Evolutionary conservation across 805 yeast genomes (phyloP).

Genomic region (Nakazawaea wyomingensis): DNA sequence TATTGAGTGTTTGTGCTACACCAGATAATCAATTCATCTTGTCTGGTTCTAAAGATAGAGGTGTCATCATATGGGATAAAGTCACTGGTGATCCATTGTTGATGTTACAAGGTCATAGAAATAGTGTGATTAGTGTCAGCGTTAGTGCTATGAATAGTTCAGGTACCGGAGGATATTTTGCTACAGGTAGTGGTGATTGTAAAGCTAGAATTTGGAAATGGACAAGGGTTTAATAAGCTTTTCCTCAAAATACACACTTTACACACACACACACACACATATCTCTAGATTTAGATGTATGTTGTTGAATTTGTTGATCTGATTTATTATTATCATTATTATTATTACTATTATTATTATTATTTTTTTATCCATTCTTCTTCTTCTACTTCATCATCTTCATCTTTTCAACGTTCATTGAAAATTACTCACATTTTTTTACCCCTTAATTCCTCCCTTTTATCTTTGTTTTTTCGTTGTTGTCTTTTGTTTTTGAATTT

Average conservation of each 20-base stretch:
- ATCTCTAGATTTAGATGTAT: too few species aligned
- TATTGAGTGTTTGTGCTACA: conserved; percentile 87
- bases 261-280: too few species aligned
- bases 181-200: conserved; percentile 97
- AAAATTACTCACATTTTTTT: too few species aligned
- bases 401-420: too few species aligned
- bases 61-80: conserved; percentile 96
- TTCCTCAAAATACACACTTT: too few species aligned
- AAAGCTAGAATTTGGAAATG: conserved; percentile 96
- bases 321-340: too few species aligned
- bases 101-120: conserved; percentile 95
- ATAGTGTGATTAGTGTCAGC: conserved; percentile 91
- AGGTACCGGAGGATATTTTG: conserved; percentile 72
- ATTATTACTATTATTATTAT: too few species aligned
- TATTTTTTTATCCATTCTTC: too few species aligned
- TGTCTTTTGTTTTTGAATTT: too few species aligned
- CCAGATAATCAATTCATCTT: conserved; percentile 88
- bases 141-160: conserved; percentile 71
- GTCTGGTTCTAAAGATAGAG: conserved; percentile 95
- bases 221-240: conserved; percentile 20
- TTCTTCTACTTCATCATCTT: too few species aligned
- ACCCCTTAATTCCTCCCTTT: too few species aligned
- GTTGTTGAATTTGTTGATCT: background rate
- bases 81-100: conserved; percentile 84
- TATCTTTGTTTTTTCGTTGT: too few species aligned